Evolutionary conservation across 805 yeast genomes (phyloP).

Genomic region (Candida fluviatilis): DNA sequence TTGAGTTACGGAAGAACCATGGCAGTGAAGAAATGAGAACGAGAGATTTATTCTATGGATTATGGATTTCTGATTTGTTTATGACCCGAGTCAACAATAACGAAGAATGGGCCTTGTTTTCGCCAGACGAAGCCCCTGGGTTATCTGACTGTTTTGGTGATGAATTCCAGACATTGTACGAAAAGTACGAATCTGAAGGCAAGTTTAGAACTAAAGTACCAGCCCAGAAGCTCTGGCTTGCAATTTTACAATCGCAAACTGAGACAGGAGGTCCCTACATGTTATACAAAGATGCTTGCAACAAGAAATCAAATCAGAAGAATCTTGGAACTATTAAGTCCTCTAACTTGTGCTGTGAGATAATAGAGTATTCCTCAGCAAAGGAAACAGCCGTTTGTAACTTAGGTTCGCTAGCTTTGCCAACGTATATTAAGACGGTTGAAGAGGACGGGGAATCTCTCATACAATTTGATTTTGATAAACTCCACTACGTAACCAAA

Average conservation of each 20-base stretch:
- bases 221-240: conserved; percentile 90
- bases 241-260: conserved; percentile 86
- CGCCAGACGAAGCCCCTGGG: conserved; percentile 88
- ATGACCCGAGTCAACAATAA: conserved; percentile 84
- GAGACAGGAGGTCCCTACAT: conserved; percentile 97
- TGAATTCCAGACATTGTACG: conserved; percentile 70
- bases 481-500: conserved; percentile 72
- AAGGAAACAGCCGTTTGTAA: conserved; percentile 96
- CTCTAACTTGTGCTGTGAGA: conserved; percentile 91
- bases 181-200: conserved; percentile 67
- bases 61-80: conserved; percentile 93
- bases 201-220: conserved; percentile 60
- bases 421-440: conserved; percentile 51
- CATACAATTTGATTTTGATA: conserved; percentile 62
- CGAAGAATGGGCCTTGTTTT: conserved; percentile 83
- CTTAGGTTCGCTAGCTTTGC: conserved; percentile 86
- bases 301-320: conserved; percentile 82
- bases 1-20: conserved; percentile 86
- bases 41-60: conserved; percentile 85
- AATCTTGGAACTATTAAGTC: conserved; percentile 91
- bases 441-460: conserved; percentile 33
- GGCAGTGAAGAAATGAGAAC: conserved; percentile 95
- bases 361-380: conserved; percentile 87
- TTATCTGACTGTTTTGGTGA: conserved; percentile 79
- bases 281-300: conserved; percentile 91